Conservation (phyloP, 225 moss, liverwort and hornwort species). For the Anthoceros angustus region DNA sequence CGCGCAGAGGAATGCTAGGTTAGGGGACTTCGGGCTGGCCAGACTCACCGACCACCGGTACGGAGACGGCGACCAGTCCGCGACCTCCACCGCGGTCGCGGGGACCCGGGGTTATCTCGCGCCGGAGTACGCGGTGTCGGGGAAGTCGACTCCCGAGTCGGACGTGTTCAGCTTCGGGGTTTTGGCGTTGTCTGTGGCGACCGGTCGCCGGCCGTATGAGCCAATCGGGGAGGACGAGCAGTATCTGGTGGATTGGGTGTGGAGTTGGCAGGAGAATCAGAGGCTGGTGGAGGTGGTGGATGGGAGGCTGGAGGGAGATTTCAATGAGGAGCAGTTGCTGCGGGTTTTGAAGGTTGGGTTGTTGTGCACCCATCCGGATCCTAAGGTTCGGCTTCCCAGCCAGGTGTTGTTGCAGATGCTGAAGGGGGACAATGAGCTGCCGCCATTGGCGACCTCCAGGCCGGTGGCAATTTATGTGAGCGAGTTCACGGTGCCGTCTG, state of each 20-base stretch:
- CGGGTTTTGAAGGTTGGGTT: conserved; percentile 22
- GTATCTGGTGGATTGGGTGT: conserved; percentile 11
- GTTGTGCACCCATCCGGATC: conserved; percentile 32
- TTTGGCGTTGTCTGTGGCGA: conserved; percentile 5
- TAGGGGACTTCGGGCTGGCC: conserved; percentile 28
- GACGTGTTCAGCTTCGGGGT: conserved; percentile 12
- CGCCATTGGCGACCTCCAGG: neutral
- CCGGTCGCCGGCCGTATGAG: conserved; percentile 8
- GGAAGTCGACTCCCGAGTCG: conserved; percentile 1
- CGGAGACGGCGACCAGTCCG: conserved; percentile 9
- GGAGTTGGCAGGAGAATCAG: conserved; percentile 7
- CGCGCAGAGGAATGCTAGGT: conserved; percentile 13
- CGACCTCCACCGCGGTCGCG: conserved; percentile 10
- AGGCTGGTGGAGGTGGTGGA: conserved; percentile 19
- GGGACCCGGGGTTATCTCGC: conserved; percentile 11
- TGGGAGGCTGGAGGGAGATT: conserved; percentile 6
- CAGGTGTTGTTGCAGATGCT: conserved; percentile 18
- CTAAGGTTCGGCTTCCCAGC: conserved; percentile 20
- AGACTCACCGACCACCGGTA: conserved; percentile 4
- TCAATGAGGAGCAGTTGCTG: conserved; percentile 12
- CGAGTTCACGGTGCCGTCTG: too few relatives aligned
- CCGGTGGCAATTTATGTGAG: too few relatives aligned
- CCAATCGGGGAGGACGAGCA: neutral
- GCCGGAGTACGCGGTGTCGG: conserved; percentile 6
- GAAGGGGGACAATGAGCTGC: conserved; percentile 14